phyloP scores from a whole-genome alignment of 345 rosid species.

The Salix viminalis region DNA sequence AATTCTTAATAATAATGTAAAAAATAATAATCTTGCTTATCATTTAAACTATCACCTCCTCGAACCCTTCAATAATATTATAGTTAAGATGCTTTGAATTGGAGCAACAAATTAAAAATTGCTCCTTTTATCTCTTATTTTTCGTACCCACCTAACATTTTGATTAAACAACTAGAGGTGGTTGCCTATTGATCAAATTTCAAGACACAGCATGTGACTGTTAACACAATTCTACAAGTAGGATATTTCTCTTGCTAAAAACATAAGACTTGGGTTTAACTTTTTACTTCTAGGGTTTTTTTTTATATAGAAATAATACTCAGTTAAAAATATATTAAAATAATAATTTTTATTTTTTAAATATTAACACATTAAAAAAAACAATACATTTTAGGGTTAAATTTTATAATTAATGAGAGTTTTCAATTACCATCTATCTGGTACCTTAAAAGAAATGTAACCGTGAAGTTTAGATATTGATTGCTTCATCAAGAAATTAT shows the following conservation, averaged over 20 bases:
- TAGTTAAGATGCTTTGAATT: not conserved
- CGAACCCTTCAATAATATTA: not conserved
- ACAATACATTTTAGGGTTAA: not conserved
- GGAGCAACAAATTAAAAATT: not conserved
- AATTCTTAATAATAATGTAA: not conserved
- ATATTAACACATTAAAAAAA: not conserved
- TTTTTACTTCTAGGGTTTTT: not conserved
- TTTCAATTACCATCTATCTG: too few relatives aligned
- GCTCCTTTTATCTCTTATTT: not conserved
- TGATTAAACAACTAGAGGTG: not conserved
- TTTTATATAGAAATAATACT: not conserved
- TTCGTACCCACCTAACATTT: not conserved
- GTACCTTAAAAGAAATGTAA: too few relatives aligned
- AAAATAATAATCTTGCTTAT: not conserved
- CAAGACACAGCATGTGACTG: not conserved
- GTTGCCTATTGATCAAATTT: not conserved
- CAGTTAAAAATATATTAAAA: not conserved
- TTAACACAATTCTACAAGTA: not conserved
- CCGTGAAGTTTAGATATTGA: not conserved
- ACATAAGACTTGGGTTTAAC: too few relatives aligned
- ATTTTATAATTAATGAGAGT: not conserved
- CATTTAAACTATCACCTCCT: not conserved
- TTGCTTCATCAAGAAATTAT: not conserved
- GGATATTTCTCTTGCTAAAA: not conserved
- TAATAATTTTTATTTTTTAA: too few relatives aligned